A percentile compares a stretch with the other conserved stretches of the same genome.
phyloP scores from a whole-genome alignment of 2,329 filamentous ascomycete species.

The Berkeleyomyces basicola region DNA sequence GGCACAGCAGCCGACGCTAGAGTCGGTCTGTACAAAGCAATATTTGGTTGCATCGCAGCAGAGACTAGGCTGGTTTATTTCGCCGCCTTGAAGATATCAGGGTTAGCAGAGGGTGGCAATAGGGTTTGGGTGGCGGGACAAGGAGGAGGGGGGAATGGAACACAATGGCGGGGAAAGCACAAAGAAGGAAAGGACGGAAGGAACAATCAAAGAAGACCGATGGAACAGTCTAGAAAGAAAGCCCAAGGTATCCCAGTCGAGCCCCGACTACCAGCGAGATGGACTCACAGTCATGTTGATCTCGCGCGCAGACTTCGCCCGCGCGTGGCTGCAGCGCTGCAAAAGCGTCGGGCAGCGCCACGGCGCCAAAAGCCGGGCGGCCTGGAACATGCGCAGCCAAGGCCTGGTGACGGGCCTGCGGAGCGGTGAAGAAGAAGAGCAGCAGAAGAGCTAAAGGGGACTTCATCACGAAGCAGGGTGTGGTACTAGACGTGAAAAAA shows the following conservation, averaged over 20 bases:
- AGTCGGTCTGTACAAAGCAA: slow-evolving; percentile 26
- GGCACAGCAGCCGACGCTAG: slow-evolving; percentile 25
- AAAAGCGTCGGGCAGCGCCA: background rate
- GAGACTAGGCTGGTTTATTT: slow-evolving; percentile 22
- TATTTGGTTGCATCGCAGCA: slow-evolving; percentile 31
- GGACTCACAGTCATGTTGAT: slow-evolving; percentile 5
- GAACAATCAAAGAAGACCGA: background rate
- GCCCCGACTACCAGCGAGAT: background rate
- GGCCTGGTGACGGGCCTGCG: background rate
- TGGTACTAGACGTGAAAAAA: background rate
- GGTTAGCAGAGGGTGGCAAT: background rate
- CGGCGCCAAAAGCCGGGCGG: background rate
- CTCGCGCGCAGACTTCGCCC: background rate
- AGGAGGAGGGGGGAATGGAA: background rate
- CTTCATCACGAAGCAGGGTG: background rate
- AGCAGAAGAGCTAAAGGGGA: too few species aligned
- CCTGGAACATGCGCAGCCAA: background rate
- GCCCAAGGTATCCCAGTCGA: background rate
- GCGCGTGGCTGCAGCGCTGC: slow-evolving; percentile 1
- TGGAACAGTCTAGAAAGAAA: background rate
- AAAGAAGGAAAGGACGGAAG: background rate
- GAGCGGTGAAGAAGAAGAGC: background rate
- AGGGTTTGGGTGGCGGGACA: background rate
- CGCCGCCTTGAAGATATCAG: slow-evolving; percentile 23
- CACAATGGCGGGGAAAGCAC: too few species aligned